Base-by-base conservation (phyloP, 306 rosid genomes). In the Biancaea sappan region DNA sequence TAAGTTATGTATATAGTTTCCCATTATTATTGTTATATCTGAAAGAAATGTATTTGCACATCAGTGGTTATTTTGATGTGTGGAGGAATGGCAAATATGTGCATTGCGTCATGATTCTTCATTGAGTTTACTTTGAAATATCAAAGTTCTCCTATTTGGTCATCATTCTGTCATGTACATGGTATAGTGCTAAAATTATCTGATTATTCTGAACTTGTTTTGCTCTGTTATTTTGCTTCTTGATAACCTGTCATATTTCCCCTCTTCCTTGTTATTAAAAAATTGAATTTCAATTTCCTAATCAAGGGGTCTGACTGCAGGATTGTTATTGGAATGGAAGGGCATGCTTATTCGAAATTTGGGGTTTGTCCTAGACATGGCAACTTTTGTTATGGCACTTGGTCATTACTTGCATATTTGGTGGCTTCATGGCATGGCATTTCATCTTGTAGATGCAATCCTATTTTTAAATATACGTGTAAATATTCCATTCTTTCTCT, bases 401-500 rank as follows among this genome's bases (percentile, higher is more conserved):
- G 92, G 98, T 74, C 98, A 91, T 82, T 91, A 89, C 73, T 76
- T 89, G 88, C 87, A 94, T 81, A 94, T 94, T 72, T 94, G 98
- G 98, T 80, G 97, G 90, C 91, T 94, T 69, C 98, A 89, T 81
- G 98, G 98, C 83, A 84, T 94, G 98, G 93, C 97, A 81, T 91
- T 94, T 79, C 93, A 94, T 79, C 88, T 94, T 2, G 87, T 94
- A 75, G 98, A 94, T 76, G 97, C 88, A 26, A 81, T 89, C 84
- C 92, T 94, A 60, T 91, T 94, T 65, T 86, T 94, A 38, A 91
- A 94, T 81, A 94, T 86, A 75, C 98, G 98, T 28, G 97, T 88
- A 86, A 84, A 54, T 81, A 64, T 65, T 65, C 74, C 50, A 35
- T 71, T 73, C 74, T 71, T 62, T 64, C 48, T 68, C 78, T 62